Evolutionary conservation across 345 rosid species (phyloP).

Genomic region (Citrus maxima): DNA sequence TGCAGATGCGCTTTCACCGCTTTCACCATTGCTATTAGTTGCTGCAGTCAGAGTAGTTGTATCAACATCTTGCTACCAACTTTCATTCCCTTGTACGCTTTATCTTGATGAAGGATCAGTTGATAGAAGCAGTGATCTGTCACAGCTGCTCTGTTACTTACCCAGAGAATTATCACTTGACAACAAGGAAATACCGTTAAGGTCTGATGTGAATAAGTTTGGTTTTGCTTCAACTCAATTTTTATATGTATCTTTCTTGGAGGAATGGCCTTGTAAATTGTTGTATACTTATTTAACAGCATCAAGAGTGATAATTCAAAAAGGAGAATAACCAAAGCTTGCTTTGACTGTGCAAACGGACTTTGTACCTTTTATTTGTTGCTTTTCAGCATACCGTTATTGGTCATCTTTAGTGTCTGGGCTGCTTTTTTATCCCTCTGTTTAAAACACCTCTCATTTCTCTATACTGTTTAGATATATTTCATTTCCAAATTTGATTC

Average conservation of each 20-base stretch:
- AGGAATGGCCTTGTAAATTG: not conserved
- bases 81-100: constrained; percentile 10
- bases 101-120: constrained; percentile 20
- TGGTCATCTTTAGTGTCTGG: not conserved
- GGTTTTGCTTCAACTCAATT: not conserved
- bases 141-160: constrained; percentile 43
- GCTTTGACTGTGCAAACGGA: not conserved
- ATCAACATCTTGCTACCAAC: constrained; percentile 37
- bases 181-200: constrained; percentile 42
- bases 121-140: constrained; percentile 26
- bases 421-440: not conserved
- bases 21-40: constrained; percentile 32
- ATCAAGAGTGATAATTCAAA: not conserved
- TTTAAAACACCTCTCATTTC: not conserved
- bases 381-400: not conserved
- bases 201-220: constrained; percentile 37
- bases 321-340: not conserved
- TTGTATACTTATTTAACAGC: not conserved
- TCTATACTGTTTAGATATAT: not conserved
- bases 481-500: not conserved
- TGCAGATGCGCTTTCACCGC: constrained; percentile 38
- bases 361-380: not conserved
- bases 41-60: constrained; percentile 52
- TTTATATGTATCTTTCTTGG: not conserved
- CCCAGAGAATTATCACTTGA: constrained; percentile 40